Evolutionary conservation across 2,329 filamentous ascomycete species (phyloP).

Genomic region (Penicillium digitatum): DNA sequence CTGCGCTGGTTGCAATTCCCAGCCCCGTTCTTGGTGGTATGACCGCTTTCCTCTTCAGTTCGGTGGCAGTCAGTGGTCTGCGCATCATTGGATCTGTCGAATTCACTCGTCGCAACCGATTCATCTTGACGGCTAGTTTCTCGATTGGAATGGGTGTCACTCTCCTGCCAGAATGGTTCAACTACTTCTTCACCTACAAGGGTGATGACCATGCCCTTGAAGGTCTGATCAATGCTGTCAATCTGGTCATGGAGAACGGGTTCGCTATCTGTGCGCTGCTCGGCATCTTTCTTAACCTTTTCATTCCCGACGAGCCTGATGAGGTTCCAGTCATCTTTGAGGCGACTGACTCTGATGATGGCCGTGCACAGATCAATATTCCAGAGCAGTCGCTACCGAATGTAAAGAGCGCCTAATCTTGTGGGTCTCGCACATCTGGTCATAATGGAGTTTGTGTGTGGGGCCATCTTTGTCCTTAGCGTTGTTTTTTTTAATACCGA

Average conservation of each 20-base stretch:
- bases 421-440: neutral
- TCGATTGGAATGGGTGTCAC: constrained; percentile 57
- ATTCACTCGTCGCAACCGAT: constrained; percentile 63
- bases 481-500: neutral
- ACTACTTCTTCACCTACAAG: constrained; percentile 45
- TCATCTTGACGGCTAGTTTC: constrained; percentile 61
- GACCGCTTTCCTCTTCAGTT: constrained; percentile 63
- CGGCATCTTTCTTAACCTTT: constrained; percentile 68
- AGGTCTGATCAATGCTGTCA: constrained; percentile 49
- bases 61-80: constrained; percentile 63
- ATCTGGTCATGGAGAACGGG: constrained; percentile 64
- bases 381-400: constrained; percentile 1
- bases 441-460: neutral
- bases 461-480: neutral
- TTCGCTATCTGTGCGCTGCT: constrained; percentile 65
- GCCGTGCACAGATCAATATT: constrained; percentile 5
- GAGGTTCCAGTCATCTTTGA: constrained; percentile 48
- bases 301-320: constrained; percentile 71
- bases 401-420: constrained; percentile 6
- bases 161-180: constrained; percentile 48
- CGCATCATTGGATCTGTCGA: constrained; percentile 60
- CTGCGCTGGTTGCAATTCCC: constrained; percentile 64
- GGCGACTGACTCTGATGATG: constrained; percentile 22
- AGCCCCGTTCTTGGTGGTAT: constrained; percentile 46
- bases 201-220: constrained; percentile 66